phyloP scores from a whole-genome alignment of 2,329 filamentous ascomycete genomes.

The Venturia aucupariae region DNA sequence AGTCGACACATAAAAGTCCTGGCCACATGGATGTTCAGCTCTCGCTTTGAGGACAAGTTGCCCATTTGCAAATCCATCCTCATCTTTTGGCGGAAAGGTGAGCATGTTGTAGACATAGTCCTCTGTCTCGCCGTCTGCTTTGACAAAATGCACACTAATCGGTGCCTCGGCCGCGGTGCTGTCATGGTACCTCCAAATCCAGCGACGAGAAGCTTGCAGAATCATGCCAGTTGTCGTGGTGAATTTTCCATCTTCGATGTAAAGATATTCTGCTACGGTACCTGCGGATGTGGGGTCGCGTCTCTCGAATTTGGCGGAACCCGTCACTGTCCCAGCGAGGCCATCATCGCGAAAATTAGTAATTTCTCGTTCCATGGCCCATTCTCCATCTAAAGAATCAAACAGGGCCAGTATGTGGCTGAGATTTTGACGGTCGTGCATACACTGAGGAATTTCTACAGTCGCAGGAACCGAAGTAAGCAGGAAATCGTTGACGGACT shows the following conservation, averaged over 20 bases:
- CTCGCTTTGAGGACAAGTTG: background rate
- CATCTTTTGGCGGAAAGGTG: background rate
- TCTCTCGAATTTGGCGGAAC: background rate
- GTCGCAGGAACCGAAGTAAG: slow-evolving; percentile 41
- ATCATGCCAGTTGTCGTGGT: background rate
- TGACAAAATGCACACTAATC: slow-evolving; percentile 14
- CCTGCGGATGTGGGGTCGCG: slow-evolving; percentile 1
- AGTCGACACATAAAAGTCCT: slow-evolving; percentile 12
- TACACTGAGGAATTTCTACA: background rate
- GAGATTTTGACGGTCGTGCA: background rate
- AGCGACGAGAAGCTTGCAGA: background rate
- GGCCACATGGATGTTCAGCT: slow-evolving; percentile 12
- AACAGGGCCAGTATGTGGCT: background rate
- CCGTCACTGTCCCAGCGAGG: slow-evolving; percentile 3
- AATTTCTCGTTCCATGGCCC: slow-evolving; percentile 9
- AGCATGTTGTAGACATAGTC: slow-evolving; percentile 13
- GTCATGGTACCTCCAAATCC: slow-evolving; percentile 13
- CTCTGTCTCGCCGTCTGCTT: slow-evolving; percentile 8
- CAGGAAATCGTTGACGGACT: slow-evolving; percentile 84
- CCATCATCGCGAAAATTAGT: slow-evolving; percentile 1
- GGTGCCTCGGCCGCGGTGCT: background rate
- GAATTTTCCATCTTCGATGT: slow-evolving; percentile 10
- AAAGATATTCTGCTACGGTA: slow-evolving; percentile 8
- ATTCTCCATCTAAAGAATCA: slow-evolving; percentile 3
- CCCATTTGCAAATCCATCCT: background rate